These are phyloP conservation scores for Ceratobasidium sp. DNA, from an alignment of 1,284 basidiomycete genomes.

Conservation along the genomic window DNA sequence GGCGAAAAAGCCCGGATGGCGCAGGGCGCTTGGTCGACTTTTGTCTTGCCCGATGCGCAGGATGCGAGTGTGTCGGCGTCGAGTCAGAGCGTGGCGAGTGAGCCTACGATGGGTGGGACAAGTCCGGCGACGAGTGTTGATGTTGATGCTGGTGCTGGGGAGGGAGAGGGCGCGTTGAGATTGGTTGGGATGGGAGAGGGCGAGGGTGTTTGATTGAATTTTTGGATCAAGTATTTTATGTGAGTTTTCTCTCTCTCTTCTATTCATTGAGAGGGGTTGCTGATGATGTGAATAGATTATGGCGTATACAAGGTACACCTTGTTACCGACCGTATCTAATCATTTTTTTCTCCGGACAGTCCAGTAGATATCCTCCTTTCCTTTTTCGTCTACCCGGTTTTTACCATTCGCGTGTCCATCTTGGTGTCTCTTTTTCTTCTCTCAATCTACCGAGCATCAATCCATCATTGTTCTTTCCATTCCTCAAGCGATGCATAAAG, in stretches of 20 bases:
- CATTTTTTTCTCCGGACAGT: too few relatives aligned
- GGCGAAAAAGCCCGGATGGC: constrained; percentile 74
- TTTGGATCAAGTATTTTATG: constrained; percentile 39
- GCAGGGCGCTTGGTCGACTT: constrained; percentile 70
- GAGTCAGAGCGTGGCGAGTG: background rate
- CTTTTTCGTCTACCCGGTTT: background rate
- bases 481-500: constrained; percentile 19
- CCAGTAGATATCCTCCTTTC: background rate
- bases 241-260: background rate
- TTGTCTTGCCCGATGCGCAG: constrained; percentile 77
- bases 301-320: too few relatives aligned
- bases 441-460: background rate
- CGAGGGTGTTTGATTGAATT: background rate
- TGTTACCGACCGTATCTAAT: too few relatives aligned
- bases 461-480: background rate
- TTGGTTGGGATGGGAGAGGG: constrained; percentile 21
- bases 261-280: too few relatives aligned
- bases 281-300: too few relatives aligned
- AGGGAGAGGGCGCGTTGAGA: constrained; percentile 15
- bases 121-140: constrained; percentile 24
- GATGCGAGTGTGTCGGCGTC: constrained; percentile 42
- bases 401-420: background rate
- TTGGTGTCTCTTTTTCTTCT: background rate
- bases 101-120: constrained; percentile 19
- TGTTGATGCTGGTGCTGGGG: background rate